These are phyloP conservation scores for Yarrowia divulgata DNA, from an alignment of 805 yeast genomes.

Conservation along the genomic window DNA sequence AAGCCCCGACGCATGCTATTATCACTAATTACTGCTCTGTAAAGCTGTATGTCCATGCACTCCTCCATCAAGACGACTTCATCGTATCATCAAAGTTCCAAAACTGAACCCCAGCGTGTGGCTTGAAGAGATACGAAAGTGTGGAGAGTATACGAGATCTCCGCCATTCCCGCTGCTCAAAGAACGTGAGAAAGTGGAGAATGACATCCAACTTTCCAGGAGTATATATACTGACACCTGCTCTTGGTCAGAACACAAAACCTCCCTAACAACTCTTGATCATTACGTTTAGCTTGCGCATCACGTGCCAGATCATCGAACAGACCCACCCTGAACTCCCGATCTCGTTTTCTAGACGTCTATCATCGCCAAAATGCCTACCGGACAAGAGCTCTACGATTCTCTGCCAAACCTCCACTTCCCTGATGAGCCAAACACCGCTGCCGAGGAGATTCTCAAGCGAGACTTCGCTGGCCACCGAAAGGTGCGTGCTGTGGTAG, in stretches of 20 bases:
- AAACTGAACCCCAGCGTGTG: neutral
- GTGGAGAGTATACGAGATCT: conserved; percentile 19
- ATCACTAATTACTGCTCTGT: neutral
- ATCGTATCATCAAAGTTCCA: conserved; percentile 3
- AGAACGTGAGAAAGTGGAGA: neutral
- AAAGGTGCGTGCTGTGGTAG: conserved; percentile 40
- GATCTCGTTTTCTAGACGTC: neutral
- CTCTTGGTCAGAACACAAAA: neutral
- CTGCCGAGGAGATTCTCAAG: conserved; percentile 30
- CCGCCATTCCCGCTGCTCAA: conserved; percentile 25
- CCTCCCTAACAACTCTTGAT: neutral
- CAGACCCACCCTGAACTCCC: neutral
- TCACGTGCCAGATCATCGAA: conserved; percentile 26
- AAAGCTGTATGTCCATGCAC: conserved; percentile 14
- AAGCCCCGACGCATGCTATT: too few relatives aligned
- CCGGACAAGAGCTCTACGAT: conserved; percentile 34
- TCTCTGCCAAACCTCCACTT: conserved; percentile 23
- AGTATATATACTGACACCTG: conserved; percentile 1
- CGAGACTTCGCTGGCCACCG: conserved; percentile 31
- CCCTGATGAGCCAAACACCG: conserved; percentile 33
- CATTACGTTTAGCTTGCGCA: conserved; percentile 12
- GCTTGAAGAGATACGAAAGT: conserved; percentile 27
- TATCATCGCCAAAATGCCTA: conserved; percentile 7
- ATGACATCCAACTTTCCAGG: neutral
- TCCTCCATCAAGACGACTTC: conserved; percentile 1